Conservation (phyloP, 108 stramenopile species). For the Schizochytrium sp. region DNA sequence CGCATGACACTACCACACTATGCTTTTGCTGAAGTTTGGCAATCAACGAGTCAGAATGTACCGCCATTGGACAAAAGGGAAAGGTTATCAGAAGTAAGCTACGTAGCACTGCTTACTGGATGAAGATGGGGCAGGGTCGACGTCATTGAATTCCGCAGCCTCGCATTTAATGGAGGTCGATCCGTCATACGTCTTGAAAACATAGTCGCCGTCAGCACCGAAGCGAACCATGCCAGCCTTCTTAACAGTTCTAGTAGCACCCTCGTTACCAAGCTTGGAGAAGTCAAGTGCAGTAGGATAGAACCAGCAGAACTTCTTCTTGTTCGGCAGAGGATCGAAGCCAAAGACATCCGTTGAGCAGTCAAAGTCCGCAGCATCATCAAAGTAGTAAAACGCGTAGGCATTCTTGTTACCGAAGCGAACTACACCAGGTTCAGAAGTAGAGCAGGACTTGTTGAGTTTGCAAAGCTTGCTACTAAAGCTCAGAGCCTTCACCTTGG, state of each 20-base stretch:
- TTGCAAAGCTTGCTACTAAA: not conserved
- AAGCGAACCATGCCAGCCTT: not conserved
- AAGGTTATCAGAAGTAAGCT: not conserved
- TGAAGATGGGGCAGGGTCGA: not conserved
- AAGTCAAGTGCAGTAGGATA: not conserved
- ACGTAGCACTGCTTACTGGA: not conserved
- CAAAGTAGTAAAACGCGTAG: not conserved
- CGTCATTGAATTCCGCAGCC: not conserved
- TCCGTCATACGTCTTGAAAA: conserved; percentile 7
- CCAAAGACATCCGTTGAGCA: not conserved
- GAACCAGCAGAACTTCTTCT: not conserved
- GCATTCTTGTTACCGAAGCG: not conserved
- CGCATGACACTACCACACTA: no score
- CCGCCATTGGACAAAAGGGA: no score
- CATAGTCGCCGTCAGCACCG: not conserved
- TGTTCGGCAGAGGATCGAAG: not conserved
- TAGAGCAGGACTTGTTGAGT: not conserved
- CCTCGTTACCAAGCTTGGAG: not conserved
- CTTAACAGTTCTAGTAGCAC: not conserved
- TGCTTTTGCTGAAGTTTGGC: no score
- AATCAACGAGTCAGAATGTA: no score
- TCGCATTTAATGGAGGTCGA: not conserved
- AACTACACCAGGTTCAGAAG: not conserved
- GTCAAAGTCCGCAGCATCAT: not conserved
- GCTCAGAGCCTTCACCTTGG: not conserved